Base-by-base conservation (phyloP, 352 stramenopile genomes). In the Thalassiosira ordinaria region DNA sequence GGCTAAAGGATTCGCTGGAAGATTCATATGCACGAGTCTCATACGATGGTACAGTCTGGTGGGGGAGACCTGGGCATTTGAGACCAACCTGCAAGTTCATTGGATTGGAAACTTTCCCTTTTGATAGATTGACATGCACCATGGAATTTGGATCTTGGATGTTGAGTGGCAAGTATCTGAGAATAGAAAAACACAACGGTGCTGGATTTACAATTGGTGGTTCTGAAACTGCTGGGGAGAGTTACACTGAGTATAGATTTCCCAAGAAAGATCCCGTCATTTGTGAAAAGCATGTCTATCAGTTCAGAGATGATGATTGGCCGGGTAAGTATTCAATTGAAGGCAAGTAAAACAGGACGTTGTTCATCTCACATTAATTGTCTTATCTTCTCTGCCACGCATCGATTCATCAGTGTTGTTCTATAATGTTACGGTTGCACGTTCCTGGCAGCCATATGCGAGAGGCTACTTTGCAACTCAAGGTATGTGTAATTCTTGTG, bases 91-190 rank as follows among this genome's bases (percentile, higher is more conserved):
- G 80, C 39, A 88, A 83, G 65, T 88, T 81, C 37, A 24, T 24
- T 57, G 80, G 80, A 22, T 44, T 88, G 9, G 66, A 73, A 3
- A 60, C 44, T 13, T 88, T 88, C 37, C 80, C 80, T 2, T 88
- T 88, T 64, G 80, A 88, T 71, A 46, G 35, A 18, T 59, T 88
- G 4, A 52, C n/a, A 11, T 88, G 76, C 27, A 68, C 46, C 4
- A 78, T 88, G 44, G 75, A 88, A 49, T 74, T 88, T 53, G 80
- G 76, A 33, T 77, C 56, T 0, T 88, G 80, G 80, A 20, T 27
- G 3, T 78, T 74, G 39, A 71, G 44, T 16, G 75, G 80, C 4
- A 70, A 82, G 9, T 88, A 85, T 33, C 4, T 85, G 18, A 41
- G 70, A 41, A 46, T 74, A 9, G 39, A 59, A 18, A 78, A 72